A percentile compares a stretch with the other conserved stretches of the same genome.
These are phyloP conservation scores for Niebla homalea DNA, from an alignment of 495 filamentous ascomycete species.

Conservation along the genomic window DNA sequence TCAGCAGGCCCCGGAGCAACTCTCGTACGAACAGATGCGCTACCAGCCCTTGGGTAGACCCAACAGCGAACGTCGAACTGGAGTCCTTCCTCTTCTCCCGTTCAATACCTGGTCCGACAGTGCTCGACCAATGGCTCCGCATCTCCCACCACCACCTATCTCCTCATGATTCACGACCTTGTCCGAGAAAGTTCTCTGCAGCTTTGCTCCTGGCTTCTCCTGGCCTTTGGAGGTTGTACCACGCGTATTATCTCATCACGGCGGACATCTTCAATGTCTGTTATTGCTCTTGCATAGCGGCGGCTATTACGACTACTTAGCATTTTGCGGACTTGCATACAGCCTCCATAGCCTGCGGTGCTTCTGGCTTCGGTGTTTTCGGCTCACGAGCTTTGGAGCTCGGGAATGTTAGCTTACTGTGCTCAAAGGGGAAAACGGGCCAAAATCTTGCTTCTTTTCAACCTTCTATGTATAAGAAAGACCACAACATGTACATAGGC, in stretches of 20 bases:
- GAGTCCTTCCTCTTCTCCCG: slow-evolving; percentile 63
- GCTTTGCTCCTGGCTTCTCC: background rate
- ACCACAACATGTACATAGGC: too few species aligned
- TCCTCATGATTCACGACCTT: background rate
- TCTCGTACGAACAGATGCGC: slow-evolving; percentile 77
- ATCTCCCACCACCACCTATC: slow-evolving; percentile 9
- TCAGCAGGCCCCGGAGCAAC: slow-evolving; percentile 49
- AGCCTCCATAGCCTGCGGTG: too few species aligned
- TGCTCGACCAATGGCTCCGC: slow-evolving; percentile 13
- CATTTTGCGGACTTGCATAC: too few species aligned
- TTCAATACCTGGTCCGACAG: slow-evolving; percentile 33
- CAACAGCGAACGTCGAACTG: slow-evolving; percentile 61
- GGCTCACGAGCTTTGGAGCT: too few species aligned
- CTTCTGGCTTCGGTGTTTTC: too few species aligned
- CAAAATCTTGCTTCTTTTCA: too few species aligned
- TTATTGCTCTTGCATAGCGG: background rate
- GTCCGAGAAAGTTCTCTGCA: too few species aligned
- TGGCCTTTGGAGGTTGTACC: background rate
- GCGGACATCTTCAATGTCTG: too few species aligned
- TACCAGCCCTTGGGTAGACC: slow-evolving; percentile 79
- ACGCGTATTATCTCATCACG: background rate
- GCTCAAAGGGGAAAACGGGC: too few species aligned
- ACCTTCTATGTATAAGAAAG: too few species aligned
- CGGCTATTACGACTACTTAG: too few species aligned
- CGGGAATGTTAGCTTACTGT: too few species aligned